A percentile compares a stretch with the other conserved stretches of the same genome.
Evolutionary conservation across 169 alveolate genomes (phyloP).

Genomic region (Plasmodium sp.): DNA sequence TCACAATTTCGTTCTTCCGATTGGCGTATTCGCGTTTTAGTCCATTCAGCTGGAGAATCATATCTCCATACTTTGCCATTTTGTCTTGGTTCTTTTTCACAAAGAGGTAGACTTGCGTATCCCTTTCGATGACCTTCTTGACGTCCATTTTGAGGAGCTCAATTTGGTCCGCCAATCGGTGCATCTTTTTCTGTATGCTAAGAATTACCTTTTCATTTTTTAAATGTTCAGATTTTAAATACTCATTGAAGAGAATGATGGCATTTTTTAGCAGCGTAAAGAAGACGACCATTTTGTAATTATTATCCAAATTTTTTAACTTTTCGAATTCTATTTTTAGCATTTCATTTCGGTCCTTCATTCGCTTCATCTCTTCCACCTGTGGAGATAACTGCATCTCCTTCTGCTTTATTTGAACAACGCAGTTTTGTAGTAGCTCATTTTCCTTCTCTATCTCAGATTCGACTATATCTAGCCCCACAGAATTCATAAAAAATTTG

Average conservation of each 20-base stretch:
- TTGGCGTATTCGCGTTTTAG: not conserved
- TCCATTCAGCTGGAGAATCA: slow-evolving; percentile 70
- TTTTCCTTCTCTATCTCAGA: slow-evolving; percentile 60
- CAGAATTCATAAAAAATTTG: slow-evolving; percentile 81
- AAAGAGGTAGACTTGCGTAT: slow-evolving; percentile 54
- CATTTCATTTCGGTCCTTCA: slow-evolving; percentile 70
- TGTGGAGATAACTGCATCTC: slow-evolving; percentile 79
- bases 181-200: slow-evolving; percentile 71
- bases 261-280: slow-evolving; percentile 71
- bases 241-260: slow-evolving; percentile 73
- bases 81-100: slow-evolving; percentile 61
- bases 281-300: slow-evolving; percentile 78
- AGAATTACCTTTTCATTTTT: slow-evolving; percentile 77
- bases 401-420: slow-evolving; percentile 76
- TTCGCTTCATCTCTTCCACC: slow-evolving; percentile 74
- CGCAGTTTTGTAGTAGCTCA: slow-evolving; percentile 78
- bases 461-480: slow-evolving; percentile 82
- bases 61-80: slow-evolving; percentile 49
- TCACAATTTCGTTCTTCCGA: not conserved
- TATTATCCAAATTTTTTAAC: slow-evolving; percentile 76
- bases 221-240: slow-evolving; percentile 61
- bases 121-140: slow-evolving; percentile 24
- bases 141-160: slow-evolving; percentile 54
- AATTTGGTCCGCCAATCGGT: not conserved
- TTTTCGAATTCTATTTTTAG: slow-evolving; percentile 77